Conservation (phyloP, 2,329 filamentous ascomycete species). For the Neofusicoccum laricinum region DNA sequence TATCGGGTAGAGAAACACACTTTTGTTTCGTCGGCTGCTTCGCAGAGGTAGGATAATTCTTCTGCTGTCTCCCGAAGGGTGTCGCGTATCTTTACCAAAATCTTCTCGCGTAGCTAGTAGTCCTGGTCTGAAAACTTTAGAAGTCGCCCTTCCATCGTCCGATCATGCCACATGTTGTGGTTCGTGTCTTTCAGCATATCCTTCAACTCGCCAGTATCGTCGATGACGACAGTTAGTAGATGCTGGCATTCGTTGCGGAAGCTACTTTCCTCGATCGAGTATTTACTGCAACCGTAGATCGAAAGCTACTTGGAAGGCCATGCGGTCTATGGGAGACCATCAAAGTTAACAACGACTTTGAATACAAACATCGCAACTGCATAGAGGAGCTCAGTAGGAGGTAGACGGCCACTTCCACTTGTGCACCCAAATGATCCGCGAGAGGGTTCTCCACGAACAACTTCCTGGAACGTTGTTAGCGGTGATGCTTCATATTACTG, state of each 20-base stretch:
- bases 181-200: not conserved
- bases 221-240: constrained; percentile 20
- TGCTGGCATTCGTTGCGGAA: constrained; percentile 26
- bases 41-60: constrained; percentile 11
- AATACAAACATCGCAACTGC: no score
- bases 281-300: no score
- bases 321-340: no score
- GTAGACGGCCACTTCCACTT: no score
- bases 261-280: constrained; percentile 2
- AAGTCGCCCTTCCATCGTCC: constrained; percentile 16
- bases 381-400: no score
- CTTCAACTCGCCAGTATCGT: constrained; percentile 20
- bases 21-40: not conserved
- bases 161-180: not conserved
- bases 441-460: no score
- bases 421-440: no score
- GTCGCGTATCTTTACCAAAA: constrained; percentile 15
- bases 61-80: constrained; percentile 17
- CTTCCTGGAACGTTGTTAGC: no score
- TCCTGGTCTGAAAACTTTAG: constrained; percentile 16
- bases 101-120: constrained; percentile 17
- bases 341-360: no score
- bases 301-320: not conserved
- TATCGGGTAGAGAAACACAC: no score
- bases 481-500: no score